Evolutionary conservation across 1,284 basidiomycete genomes (phyloP).

Genomic region (Fomitopsis schrenkii): DNA sequence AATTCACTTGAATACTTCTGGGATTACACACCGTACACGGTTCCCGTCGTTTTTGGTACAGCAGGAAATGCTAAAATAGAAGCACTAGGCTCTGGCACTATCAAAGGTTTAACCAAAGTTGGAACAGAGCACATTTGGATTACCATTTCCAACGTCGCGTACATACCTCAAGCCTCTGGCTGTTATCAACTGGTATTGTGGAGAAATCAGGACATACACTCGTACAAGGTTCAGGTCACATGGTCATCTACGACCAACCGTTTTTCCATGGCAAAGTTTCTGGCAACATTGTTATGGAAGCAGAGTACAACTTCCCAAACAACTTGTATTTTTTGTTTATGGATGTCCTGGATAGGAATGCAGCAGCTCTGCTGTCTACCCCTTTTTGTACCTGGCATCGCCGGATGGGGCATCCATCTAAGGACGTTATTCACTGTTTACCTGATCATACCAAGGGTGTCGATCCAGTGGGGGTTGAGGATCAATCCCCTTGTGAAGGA

Average conservation of each 20-base stretch:
- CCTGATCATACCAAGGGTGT: neutral
- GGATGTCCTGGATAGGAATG: neutral
- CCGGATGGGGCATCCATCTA: neutral
- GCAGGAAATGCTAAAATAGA: neutral
- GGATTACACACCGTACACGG: neutral
- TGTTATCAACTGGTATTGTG: neutral
- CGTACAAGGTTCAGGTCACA: neutral
- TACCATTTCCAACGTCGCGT: neutral
- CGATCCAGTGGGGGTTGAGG: neutral
- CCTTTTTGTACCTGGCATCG: neutral
- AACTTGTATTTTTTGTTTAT: neutral
- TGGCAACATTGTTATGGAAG: neutral
- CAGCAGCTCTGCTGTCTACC: neutral
- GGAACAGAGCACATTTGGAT: neutral
- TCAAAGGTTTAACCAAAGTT: neutral
- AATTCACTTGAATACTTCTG: neutral
- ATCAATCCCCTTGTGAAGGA: neutral
- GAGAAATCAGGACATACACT: neutral
- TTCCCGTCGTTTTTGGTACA: neutral
- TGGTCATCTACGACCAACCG: neutral
- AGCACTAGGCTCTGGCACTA: neutral
- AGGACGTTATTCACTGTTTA: neutral
- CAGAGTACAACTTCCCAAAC: neutral
- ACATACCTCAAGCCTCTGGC: neutral
- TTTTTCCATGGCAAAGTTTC: neutral